These are phyloP conservation scores for Teunomyces tritomae DNA, from an alignment of 805 yeast genomes.

Conservation along the genomic window DNA sequence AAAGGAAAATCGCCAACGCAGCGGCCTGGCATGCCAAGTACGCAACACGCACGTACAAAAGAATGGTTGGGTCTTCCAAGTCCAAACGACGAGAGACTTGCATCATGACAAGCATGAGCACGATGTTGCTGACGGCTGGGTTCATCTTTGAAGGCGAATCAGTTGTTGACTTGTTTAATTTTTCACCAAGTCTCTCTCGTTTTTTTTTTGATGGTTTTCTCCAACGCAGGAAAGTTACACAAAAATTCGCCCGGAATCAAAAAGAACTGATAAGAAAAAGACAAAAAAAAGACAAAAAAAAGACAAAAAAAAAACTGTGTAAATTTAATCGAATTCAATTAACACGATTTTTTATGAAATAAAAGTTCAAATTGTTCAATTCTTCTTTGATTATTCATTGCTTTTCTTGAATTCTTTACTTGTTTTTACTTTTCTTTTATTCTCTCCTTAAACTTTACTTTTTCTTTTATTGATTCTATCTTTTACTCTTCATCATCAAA, in stretches of 20 bases:
- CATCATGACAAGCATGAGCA: conserved; percentile 94
- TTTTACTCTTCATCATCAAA: conserved; percentile 44
- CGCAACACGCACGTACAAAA: conserved; percentile 71
- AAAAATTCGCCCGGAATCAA: not conserved
- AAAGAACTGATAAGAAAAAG: not conserved
- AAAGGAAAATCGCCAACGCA: conserved; percentile 65
- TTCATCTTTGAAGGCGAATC: conserved; percentile 49
- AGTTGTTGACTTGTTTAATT: not conserved
- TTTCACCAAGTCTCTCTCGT: not conserved
- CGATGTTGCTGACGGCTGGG: conserved; percentile 83
- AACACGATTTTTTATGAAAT: too few species aligned
- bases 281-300: too few species aligned
- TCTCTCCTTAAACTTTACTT: too few species aligned
- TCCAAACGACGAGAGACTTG: conserved; percentile 87
- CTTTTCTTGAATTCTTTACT: too few species aligned
- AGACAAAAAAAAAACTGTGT: too few species aligned
- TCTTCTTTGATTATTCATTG: too few species aligned
- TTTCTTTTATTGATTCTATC: not conserved
- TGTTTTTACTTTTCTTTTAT: too few species aligned
- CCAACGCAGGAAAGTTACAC: not conserved
- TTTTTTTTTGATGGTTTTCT: not conserved
- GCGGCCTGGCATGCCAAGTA: conserved; percentile 66
- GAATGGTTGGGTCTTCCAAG: conserved; percentile 75
- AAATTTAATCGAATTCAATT: too few species aligned
- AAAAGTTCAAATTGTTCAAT: too few species aligned